Evolutionary conservation across 2,329 filamentous ascomycete genomes (phyloP).

Genomic region (Trichophyton rubrum): DNA sequence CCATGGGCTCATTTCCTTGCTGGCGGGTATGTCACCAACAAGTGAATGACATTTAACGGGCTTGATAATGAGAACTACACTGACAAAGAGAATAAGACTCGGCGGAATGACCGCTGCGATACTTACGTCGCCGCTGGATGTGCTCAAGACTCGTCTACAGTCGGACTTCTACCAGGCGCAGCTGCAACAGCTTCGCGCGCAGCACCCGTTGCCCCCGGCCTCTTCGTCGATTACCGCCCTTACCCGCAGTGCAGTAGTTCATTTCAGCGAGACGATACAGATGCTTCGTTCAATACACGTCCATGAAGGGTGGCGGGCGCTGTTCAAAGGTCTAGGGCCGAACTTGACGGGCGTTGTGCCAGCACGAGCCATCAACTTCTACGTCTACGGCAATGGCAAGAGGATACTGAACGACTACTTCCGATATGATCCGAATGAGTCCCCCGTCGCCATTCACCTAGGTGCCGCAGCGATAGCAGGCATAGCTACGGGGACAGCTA

Average conservation of each 20-base stretch:
- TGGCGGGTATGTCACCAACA: conserved; percentile 56
- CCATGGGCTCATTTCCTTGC: conserved; percentile 89
- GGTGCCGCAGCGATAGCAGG: conserved; percentile 64
- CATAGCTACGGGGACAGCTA: conserved; percentile 75
- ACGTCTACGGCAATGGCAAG: conserved; percentile 85
- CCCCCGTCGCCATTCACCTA: conserved; percentile 61
- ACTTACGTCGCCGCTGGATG: conserved; percentile 88
- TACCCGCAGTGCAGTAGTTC: conserved; percentile 22
- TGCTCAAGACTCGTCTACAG: conserved; percentile 84
- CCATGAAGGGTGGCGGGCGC: conserved; percentile 67
- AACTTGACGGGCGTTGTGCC: conserved; percentile 84
- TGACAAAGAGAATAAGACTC: conserved; percentile 40
- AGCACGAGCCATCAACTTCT: conserved; percentile 86
- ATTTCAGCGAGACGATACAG: conserved; percentile 74
- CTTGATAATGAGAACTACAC: conserved; percentile 2
- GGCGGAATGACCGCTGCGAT: conserved; percentile 85
- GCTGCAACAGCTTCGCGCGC: conserved; percentile 31
- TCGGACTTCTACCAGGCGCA: conserved; percentile 90
- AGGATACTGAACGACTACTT: conserved; percentile 62
- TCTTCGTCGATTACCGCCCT: conserved; percentile 34
- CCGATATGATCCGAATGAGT: conserved; percentile 28
- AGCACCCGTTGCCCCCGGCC: conserved; percentile 6
- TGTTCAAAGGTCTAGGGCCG: conserved; percentile 88
- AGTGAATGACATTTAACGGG: conserved; percentile 9
- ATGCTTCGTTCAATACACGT: conserved; percentile 72